Evolutionary conservation across 177 flowering plant genomes (phyloP).

Genomic region (Telopea speciosissima): DNA sequence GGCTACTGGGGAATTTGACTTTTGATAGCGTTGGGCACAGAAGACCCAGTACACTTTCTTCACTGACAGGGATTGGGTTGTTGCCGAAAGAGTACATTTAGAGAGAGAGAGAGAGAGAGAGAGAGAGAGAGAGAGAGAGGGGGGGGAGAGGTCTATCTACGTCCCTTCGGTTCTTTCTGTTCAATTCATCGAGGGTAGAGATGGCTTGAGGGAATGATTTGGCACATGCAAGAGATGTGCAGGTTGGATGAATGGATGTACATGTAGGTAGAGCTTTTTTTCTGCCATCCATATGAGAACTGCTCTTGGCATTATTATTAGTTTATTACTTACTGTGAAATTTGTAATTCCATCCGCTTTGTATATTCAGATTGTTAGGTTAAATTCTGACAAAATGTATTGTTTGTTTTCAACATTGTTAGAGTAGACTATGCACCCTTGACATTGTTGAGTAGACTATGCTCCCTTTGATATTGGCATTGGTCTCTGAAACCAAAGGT

Average conservation of each 20-base stretch:
- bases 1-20: conserved; percentile 91
- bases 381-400: not conserved
- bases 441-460: not conserved
- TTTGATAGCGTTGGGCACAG: conserved; percentile 36
- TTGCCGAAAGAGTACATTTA: conserved; percentile 9
- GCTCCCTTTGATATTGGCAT: not conserved
- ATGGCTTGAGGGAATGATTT: conserved; percentile 15
- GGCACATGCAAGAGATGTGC: conserved; percentile 12
- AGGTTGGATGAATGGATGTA: conserved; percentile 39
- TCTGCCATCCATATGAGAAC: conserved; percentile 13
- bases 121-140: too few relatives aligned
- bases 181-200: conserved; percentile 13
- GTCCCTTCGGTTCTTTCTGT: conserved; percentile 6
- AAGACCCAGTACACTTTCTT: not conserved
- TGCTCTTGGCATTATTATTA: conserved; percentile 2
- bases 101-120: not conserved
- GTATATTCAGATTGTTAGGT: conserved; percentile 16
- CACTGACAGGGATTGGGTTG: conserved; percentile 5
- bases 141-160: conserved; percentile 8
- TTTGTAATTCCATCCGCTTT: conserved; percentile 16
- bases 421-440: too few relatives aligned
- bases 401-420: not conserved
- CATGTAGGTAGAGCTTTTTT: conserved; percentile 28
- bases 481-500: too few relatives aligned
- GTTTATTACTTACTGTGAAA: conserved; percentile 13